Evolutionary conservation across 2,329 filamentous ascomycete species (phyloP), one percentile per base, ranked within the genome.

Genomic region (Aspergillus caelatus): DNA sequence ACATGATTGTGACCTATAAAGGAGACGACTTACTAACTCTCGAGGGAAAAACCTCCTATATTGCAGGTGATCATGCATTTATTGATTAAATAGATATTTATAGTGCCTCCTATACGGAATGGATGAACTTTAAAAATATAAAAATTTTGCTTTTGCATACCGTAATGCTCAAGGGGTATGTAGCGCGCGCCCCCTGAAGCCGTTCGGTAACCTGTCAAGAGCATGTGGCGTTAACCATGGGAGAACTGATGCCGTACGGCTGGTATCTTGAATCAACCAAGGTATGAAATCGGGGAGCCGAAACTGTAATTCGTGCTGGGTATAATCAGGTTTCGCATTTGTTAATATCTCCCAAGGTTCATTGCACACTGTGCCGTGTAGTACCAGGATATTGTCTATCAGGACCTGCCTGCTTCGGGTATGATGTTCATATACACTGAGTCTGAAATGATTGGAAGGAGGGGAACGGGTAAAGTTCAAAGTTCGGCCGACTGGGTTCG

Each of bases 401-500:
- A 48, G 57, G 28, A 50, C 41, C 30, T 56, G 41, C 36, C 21
- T 16, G 23, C 53, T 56, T 56, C 11, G 56, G 43, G 43, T 19
- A 36, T 52, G 23, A 36, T 59, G 30, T 45, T 32, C 26, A 58
- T 43, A 57, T 21, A 9, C 21, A 48, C n/a, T 32, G 16, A 41
- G 14, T 41, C 54, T 57, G 30, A 50, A 50, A 39, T 39, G 11
- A 36, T 12, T 50, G 32, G 21, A 28, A 58, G 30, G 46, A 62
- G 50, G 62, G 28, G 28, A 32, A 26, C 11, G n/a, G 32, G 32
- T 16, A 39, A 12, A 23, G n/a, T 39, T n/a, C 56, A 64, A 57
- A 60, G 60, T 65, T 62, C 39, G 39, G 57, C 63, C 63, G 48
- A 50, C 60, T 50, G 63, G 60, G 19, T 53, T 43, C 12, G 16